Evolutionary conservation across 2,329 filamentous ascomycete species (phyloP).

Genomic region (Pseudocercospora pini-densiflorae): DNA sequence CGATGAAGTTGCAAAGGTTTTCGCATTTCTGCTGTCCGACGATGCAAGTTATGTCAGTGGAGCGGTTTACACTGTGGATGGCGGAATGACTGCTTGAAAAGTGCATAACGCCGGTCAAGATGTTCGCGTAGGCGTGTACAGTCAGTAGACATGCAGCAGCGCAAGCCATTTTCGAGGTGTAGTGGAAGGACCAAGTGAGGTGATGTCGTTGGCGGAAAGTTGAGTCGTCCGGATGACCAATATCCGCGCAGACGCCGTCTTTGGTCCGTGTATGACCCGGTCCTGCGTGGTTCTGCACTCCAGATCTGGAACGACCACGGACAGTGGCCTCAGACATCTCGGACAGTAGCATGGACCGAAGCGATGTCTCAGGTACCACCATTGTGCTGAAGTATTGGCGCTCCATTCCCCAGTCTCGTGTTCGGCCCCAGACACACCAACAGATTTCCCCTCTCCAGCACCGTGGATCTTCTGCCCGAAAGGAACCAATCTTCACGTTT

Average conservation of each 20-base stretch:
- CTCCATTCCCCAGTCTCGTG: not conserved
- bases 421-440: not conserved
- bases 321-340: not conserved
- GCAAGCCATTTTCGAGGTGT: not conserved
- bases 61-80: slow-evolving; percentile 13
- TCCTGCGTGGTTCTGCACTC: not conserved
- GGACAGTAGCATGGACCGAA: not conserved
- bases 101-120: too few species aligned
- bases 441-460: not conserved
- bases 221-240: not conserved
- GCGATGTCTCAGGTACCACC: not conserved
- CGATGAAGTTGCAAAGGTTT: slow-evolving; percentile 38
- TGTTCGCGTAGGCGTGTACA: too few species aligned
- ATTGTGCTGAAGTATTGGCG: not conserved
- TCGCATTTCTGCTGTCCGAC: slow-evolving; percentile 17
- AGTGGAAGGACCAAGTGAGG: not conserved
- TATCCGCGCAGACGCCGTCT: not conserved
- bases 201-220: not conserved
- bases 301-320: slow-evolving; percentile 1
- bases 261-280: not conserved
- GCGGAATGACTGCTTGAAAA: slow-evolving; percentile 14
- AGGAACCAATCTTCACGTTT: not conserved
- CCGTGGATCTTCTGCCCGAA: not conserved
- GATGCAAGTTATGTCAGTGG: slow-evolving; percentile 17
- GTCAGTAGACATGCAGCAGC: too few species aligned